Evolutionary conservation across 208 protist genomes (phyloP).

Genomic region (Acanthamoeba castellanii): DNA sequence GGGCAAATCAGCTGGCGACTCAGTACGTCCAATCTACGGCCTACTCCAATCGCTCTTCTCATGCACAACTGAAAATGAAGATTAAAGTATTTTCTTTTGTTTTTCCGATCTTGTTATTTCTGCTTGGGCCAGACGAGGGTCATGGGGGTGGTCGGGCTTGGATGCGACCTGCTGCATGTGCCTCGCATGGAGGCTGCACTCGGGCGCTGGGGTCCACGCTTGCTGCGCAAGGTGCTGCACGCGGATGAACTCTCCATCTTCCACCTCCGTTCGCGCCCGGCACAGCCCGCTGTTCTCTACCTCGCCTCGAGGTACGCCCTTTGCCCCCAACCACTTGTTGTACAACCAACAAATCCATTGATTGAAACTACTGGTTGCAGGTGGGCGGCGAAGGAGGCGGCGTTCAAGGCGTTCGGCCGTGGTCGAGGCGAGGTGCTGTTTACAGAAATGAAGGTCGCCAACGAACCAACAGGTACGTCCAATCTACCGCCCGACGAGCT

Average conservation of each 20-base stretch:
- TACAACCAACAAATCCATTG: background rate
- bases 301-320: conserved; percentile 17
- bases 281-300: background rate
- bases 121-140: background rate
- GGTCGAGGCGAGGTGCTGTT: conserved; percentile 58
- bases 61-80: background rate
- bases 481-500: no score
- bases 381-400: conserved; percentile 72
- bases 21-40: conserved; percentile 46
- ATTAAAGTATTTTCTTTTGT: background rate
- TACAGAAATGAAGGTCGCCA: conserved; percentile 29
- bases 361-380: background rate
- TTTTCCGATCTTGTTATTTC: background rate
- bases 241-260: conserved; percentile 16
- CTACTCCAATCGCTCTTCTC: conserved; percentile 4
- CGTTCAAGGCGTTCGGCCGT: conserved; percentile 70
- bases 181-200: conserved; percentile 54
- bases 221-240: conserved; percentile 69
- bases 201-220: conserved; percentile 19
- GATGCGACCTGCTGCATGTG: conserved; percentile 69
- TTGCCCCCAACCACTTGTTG: background rate
- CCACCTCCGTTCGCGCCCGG: background rate
- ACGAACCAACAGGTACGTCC: conserved; percentile 63
- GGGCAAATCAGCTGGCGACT: background rate
- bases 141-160: conserved; percentile 53